phyloP scores from a whole-genome alignment of 306 rosid species.

The Citrullus mucosospermus region DNA sequence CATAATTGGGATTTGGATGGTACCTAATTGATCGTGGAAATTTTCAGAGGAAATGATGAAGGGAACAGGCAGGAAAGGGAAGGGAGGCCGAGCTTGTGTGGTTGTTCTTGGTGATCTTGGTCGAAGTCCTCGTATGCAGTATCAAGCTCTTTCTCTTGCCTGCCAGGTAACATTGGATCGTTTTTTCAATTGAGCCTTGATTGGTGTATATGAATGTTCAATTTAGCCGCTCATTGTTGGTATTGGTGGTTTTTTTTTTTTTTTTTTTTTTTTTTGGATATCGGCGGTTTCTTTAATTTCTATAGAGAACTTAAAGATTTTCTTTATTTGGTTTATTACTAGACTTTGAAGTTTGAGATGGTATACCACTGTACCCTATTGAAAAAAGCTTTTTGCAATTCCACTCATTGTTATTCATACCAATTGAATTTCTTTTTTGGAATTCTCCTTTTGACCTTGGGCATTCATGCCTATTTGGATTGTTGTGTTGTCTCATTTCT shows the following conservation, averaged over 20 bases:
- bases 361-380: not conserved
- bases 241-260: no score
- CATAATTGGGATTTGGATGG: no score
- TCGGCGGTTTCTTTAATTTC: not conserved
- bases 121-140: constrained; percentile 98
- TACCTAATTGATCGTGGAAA: not conserved
- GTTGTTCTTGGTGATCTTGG: constrained; percentile 91
- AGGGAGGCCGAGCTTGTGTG: constrained; percentile 79
- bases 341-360: not conserved
- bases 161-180: constrained; percentile 38
- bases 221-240: not conserved
- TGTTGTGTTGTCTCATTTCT: not conserved
- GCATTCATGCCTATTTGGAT: not conserved
- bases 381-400: not conserved
- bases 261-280: no score
- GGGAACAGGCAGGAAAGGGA: constrained; percentile 16
- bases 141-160: constrained; percentile 85
- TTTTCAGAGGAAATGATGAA: not conserved
- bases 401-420: not conserved
- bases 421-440: not conserved
- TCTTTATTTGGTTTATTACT: not conserved
- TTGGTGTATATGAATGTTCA: not conserved
- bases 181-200: not conserved
- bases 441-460: not conserved
- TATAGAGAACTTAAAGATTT: not conserved